phyloP scores from a whole-genome alignment of 2,329 filamentous ascomycete genomes.

The Fusarium algeriense region DNA sequence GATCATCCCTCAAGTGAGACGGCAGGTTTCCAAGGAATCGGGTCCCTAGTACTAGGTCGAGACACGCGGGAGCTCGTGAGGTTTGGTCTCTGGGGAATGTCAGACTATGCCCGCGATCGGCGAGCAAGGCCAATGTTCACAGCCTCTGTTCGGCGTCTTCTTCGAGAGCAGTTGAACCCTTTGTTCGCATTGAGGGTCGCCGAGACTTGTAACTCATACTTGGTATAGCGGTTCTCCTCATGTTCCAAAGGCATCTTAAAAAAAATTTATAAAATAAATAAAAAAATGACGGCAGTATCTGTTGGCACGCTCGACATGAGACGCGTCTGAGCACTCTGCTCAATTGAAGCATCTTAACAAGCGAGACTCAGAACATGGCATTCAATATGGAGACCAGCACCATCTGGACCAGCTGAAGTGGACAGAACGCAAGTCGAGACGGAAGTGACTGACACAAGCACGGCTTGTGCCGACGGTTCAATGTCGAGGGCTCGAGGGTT shows the following conservation, averaged over 20 bases:
- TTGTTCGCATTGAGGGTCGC: slow-evolving; percentile 25
- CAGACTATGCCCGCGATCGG: slow-evolving; percentile 23
- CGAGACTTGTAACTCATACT: slow-evolving; percentile 26
- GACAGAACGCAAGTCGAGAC: slow-evolving; percentile 19
- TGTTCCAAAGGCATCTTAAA: slow-evolving; percentile 1
- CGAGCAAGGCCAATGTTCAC: slow-evolving; percentile 28
- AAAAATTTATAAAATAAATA: too few species aligned
- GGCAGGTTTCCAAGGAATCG: slow-evolving; percentile 31
- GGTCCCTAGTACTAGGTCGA: slow-evolving; percentile 37
- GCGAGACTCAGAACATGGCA: slow-evolving; percentile 17
- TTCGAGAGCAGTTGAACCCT: slow-evolving; percentile 6
- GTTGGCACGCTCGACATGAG: slow-evolving; percentile 3
- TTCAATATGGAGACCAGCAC: slow-evolving; percentile 15
- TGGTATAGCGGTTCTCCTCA: slow-evolving; percentile 2
- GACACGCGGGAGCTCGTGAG: slow-evolving; percentile 32
- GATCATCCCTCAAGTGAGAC: slow-evolving; percentile 16
- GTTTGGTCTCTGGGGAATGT: slow-evolving; percentile 38
- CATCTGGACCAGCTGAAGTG: slow-evolving; percentile 22
- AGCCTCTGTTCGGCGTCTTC: slow-evolving; percentile 11
- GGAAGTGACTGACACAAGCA: slow-evolving; percentile 15
- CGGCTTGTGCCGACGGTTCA: slow-evolving; percentile 15
- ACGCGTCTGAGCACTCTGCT: slow-evolving; percentile 2
- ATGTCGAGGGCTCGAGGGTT: slow-evolving; percentile 20
- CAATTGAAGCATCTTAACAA: slow-evolving; percentile 18
- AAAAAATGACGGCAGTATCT: neutral